Base-by-base conservation (phyloP, 345 rosid genomes). In the Reutealis trisperma region DNA sequence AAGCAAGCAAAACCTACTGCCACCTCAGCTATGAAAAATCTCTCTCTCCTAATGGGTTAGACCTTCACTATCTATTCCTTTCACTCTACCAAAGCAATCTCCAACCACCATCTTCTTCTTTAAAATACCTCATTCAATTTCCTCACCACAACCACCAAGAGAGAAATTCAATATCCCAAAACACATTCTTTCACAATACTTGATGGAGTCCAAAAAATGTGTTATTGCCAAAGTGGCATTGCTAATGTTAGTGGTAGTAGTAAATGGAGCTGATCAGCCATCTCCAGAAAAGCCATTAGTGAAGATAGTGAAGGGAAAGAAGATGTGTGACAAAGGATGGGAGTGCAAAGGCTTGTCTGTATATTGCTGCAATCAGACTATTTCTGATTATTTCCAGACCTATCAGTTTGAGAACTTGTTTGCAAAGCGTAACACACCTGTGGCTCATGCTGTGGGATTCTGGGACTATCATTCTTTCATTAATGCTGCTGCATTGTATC, bases 21-120 rank as follows among this genome's bases (percentile, higher is more conserved):
- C 79, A 80, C 87, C 75, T 86, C 82, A 77, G 74, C 89, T 65
- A 68, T 69, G 89, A 88, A 83, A 87, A 80, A n/a, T 27, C 64
- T 78, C 54, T 74, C 71, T 60, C 94, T 81, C 87, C 92, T 84
- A 80, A 85, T 77, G 69, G 34, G 90, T 61, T 87, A 61, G 63
- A 21, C 80, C 27, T 63, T 87, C 90, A 60, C 75, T 83, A 73
- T 87, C 89, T 22, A 71, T 80, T 73, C 54, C 86, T 74, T 74
- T 83, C 87, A 63, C 82, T 70, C 85, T 77, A 81, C 63, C 83
- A 72, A 62, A 72, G 45, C 77, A 41, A 59, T 67, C 67, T 74
- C 70, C 15, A 55, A 68, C n/a, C 68, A 51, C 70, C 47, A 19
- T 32, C 69, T 32, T 73, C 47, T 18, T 32, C 71, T 32, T 73